phyloP scores from a whole-genome alignment of 2,329 filamentous ascomycete genomes.

The Aspergillus sp. region DNA sequence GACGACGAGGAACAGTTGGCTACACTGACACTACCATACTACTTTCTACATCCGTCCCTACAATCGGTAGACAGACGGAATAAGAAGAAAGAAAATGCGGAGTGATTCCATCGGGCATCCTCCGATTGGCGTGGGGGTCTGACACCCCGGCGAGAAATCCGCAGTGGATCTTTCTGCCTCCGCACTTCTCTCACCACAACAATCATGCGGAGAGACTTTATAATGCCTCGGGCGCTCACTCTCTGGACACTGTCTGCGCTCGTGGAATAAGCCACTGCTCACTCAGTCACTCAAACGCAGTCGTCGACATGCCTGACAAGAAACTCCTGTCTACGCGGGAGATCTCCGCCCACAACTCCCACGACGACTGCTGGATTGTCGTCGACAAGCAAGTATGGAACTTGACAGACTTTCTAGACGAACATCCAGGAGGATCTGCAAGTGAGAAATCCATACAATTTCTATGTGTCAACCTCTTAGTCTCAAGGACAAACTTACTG shows the following conservation, averaged over 20 bases:
- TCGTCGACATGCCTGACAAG: conserved; percentile 24
- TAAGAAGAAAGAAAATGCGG: no score
- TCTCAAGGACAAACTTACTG: not conserved
- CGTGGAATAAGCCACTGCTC: no score
- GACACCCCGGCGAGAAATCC: not conserved
- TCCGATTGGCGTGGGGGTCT: not conserved
- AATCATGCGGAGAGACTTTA: not conserved
- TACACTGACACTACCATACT: no score
- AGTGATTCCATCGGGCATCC: no score
- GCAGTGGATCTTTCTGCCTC: not conserved
- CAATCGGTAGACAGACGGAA: no score
- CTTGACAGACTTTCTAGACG: conserved; percentile 62
- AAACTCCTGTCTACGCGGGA: conserved; percentile 42
- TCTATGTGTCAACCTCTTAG: not conserved
- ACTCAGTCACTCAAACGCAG: not conserved
- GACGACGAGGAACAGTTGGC: no score
- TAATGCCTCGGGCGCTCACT: not conserved
- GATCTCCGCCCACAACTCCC: conserved; percentile 48
- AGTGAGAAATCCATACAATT: conserved; percentile 35
- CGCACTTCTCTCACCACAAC: not conserved
- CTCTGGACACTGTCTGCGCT: no score
- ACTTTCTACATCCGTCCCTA: no score
- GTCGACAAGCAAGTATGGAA: conserved; percentile 67
- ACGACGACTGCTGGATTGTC: conserved; percentile 63
- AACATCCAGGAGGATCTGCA: conserved; percentile 59